These are phyloP conservation scores for Blastomyces emzantsi DNA, from an alignment of 2,329 filamentous ascomycete genomes.

Conservation along the genomic window DNA sequence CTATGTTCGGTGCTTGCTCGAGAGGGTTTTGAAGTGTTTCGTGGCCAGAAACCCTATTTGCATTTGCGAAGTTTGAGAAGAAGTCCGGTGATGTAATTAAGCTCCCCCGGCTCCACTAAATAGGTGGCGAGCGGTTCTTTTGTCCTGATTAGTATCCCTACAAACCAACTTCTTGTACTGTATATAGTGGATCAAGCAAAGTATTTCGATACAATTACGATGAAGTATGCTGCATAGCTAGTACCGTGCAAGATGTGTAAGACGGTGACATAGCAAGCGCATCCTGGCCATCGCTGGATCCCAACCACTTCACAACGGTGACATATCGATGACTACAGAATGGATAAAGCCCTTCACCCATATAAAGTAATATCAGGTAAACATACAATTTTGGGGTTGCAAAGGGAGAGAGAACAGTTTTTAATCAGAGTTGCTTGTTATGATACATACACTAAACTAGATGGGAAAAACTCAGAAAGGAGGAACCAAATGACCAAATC, in stretches of 20 bases:
- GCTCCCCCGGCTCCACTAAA: not conserved
- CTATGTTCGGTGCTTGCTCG: not conserved
- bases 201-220: not conserved
- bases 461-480: not conserved
- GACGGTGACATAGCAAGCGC: not conserved
- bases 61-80: not conserved
- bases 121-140: slow-evolving; percentile 1
- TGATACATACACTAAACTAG: not conserved
- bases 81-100: not conserved
- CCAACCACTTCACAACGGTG: not conserved
- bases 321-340: not conserved
- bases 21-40: not conserved
- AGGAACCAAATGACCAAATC: not conserved
- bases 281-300: not conserved
- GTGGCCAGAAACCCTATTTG: not conserved
- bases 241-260: not conserved
- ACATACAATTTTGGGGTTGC: not conserved
- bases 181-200: not conserved
- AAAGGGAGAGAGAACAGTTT: not conserved
- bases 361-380: not conserved
- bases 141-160: not conserved
- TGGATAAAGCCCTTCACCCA: not conserved
- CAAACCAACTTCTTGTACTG: not conserved
- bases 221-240: not conserved
- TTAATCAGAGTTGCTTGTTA: not conserved